phyloP scores from a whole-genome alignment of 2,329 filamentous ascomycete genomes.

The Aureobasidium sp. region DNA sequence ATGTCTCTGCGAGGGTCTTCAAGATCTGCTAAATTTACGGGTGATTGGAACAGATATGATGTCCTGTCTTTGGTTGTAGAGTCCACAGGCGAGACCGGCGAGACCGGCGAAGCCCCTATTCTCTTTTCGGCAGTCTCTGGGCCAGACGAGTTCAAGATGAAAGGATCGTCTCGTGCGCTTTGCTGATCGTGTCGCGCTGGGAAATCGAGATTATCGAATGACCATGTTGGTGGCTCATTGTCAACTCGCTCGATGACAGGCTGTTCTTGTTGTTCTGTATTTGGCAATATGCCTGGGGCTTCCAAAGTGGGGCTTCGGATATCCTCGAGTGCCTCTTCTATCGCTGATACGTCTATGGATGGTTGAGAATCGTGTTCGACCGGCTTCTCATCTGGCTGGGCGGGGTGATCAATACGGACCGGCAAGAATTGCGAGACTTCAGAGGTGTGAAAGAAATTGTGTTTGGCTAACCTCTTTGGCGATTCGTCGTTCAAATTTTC shows the following conservation, averaged over 20 bases:
- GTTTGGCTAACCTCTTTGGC: background rate
- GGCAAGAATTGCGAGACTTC: constrained; percentile 25
- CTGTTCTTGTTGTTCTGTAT: background rate
- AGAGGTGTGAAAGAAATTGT: constrained; percentile 22
- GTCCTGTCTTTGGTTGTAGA: constrained; percentile 41
- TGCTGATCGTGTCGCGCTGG: background rate
- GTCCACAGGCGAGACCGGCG: constrained; percentile 33
- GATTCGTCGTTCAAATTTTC: background rate
- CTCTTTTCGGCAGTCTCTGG: background rate
- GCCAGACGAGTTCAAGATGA: background rate
- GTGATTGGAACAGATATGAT: constrained; percentile 40
- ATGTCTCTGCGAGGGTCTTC: too few relatives aligned
- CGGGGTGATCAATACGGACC: constrained; percentile 16
- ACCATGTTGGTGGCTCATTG: constrained; percentile 8
- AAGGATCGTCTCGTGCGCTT: background rate
- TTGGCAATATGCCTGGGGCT: background rate
- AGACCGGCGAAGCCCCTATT: background rate
- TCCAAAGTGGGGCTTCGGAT: background rate
- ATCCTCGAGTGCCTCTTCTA: background rate
- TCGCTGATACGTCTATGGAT: constrained; percentile 5
- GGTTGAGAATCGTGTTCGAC: background rate
- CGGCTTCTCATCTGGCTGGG: background rate
- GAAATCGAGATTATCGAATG: background rate
- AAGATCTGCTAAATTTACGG: constrained; percentile 26
- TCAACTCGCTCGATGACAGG: too few relatives aligned